Base-by-base conservation (phyloP, 179 eudicot genomes). In the Vitellaria paradoxa region DNA sequence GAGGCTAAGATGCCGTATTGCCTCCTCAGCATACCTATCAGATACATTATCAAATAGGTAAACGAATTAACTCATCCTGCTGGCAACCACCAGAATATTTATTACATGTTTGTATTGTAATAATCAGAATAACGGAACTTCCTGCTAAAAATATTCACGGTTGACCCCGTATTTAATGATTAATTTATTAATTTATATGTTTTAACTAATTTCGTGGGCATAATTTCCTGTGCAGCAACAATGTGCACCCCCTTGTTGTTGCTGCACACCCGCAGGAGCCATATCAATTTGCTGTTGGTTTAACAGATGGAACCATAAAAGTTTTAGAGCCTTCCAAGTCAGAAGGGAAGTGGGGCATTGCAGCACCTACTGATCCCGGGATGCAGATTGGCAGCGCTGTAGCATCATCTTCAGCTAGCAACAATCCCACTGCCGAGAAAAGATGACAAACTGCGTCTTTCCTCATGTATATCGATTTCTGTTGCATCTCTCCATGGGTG, bases 1-100 rank as follows among this genome's bases (percentile, higher is more conserved):
- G 57, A 87, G 86, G 77, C 84, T 88, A 56, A 85, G 91, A 85
- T 91, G 93, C 68, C 89, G 91, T 5, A 82, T 89, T 78, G 89
- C 88, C n/a, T 88, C 96, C 6, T 77, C 89, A 10, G 90, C 90
- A 8, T 89, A 88, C 82, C 75, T 89, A 37, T 82, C 91, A n/a
- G 89, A 81, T 77, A 77, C 91, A 73, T 86, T 82, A 78, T 71
- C 84, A 78, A 91, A 86, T 53, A 91, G 91, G 95, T 91, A 68
- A 84, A 50, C 1, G 11, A 50, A 50, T 50, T 50, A 30, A 30
- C 55, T 50, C 55, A 6, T 12, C 9, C 55, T 50, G 55, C 12
- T 6, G n/a, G 8, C 9, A 49, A 49, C 9, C 52, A 49, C 9
- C 9, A 49, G 9, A 6, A 5, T 49, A 6, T 49, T 49, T 10